Evolutionary conservation across 768 basidiomycete genomes (phyloP).

Genomic region (Strobilomyces confusus): DNA sequence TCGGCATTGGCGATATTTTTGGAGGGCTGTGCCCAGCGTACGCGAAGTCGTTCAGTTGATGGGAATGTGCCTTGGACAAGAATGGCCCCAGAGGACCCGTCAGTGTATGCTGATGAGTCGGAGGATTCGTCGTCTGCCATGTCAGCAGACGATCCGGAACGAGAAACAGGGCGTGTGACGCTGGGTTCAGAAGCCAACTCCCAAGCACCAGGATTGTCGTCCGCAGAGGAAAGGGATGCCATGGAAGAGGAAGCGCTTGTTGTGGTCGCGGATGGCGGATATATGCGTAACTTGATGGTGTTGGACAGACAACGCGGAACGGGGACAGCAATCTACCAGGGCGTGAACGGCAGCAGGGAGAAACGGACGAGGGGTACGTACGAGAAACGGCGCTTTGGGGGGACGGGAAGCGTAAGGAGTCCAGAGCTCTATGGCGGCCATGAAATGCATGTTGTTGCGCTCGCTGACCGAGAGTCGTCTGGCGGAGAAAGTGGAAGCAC

Average conservation of each 20-base stretch:
- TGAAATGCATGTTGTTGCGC: slow-evolving; percentile 61
- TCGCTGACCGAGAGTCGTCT: slow-evolving; percentile 56
- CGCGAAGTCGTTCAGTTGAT: slow-evolving; percentile 67
- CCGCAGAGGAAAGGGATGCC: slow-evolving; percentile 72
- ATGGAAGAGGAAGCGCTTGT: slow-evolving; percentile 53
- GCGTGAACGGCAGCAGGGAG: slow-evolving; percentile 1
- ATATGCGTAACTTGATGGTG: slow-evolving; percentile 68
- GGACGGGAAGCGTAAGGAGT: slow-evolving; percentile 65
- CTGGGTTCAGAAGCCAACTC: slow-evolving; percentile 74
- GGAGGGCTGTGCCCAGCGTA: slow-evolving; percentile 73
- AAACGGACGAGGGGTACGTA: slow-evolving; percentile 29
- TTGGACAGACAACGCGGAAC: slow-evolving; percentile 77
- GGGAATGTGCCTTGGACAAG: slow-evolving; percentile 77
- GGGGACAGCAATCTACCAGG: slow-evolving; percentile 64
- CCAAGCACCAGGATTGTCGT: slow-evolving; percentile 67
- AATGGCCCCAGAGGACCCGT: slow-evolving; percentile 54
- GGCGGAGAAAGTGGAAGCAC: slow-evolving; percentile 23
- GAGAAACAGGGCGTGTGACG: slow-evolving; percentile 56
- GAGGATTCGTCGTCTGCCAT: slow-evolving; percentile 83
- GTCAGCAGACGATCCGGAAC: slow-evolving; percentile 59
- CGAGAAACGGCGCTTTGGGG: slow-evolving; percentile 71
- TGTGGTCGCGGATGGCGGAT: slow-evolving; percentile 48
- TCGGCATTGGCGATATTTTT: slow-evolving; percentile 44
- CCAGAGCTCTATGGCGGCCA: slow-evolving; percentile 78
- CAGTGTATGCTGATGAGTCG: slow-evolving; percentile 54